Conservation (phyloP, 2,329 filamentous ascomycete genomes). For the Fusarium mangiferae region DNA sequence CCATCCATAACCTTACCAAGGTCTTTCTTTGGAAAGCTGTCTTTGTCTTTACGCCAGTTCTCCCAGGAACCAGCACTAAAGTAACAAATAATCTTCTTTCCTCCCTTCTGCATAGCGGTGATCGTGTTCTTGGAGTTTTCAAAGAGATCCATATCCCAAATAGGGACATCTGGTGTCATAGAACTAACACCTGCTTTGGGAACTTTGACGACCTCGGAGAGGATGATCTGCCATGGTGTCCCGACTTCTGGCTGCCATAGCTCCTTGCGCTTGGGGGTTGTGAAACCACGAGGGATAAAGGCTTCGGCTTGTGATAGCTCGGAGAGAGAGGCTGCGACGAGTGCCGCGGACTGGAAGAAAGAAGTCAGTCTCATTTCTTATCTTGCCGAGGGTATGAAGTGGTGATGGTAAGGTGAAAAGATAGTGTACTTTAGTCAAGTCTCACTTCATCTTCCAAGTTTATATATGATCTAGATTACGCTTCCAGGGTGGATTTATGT, state of each 20-base stretch:
- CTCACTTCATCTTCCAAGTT: too few species aligned
- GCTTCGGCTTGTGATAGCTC: neutral
- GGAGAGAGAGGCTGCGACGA: neutral
- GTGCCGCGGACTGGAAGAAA: neutral
- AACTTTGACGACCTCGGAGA: conserved; percentile 55
- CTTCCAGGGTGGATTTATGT: neutral
- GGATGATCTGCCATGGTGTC: conserved; percentile 69
- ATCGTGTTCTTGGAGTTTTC: conserved; percentile 54
- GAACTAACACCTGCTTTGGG: conserved; percentile 44
- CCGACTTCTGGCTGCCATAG: conserved; percentile 63
- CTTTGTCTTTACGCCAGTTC: conserved; percentile 66
- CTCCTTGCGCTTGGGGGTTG: neutral
- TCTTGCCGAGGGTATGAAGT: neutral
- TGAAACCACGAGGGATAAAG: neutral
- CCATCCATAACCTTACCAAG: conserved; percentile 68
- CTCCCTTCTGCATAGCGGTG: conserved; percentile 67
- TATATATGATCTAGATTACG: too few species aligned
- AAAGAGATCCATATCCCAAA: conserved; percentile 63
- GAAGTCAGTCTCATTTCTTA: neutral
- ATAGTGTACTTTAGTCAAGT: too few species aligned
- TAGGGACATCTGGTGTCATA: conserved; percentile 55
- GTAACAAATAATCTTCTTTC: conserved; percentile 76
- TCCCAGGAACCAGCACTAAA: conserved; percentile 78
- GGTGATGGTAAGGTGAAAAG: too few species aligned
- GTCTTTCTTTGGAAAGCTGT: conserved; percentile 64